Evolutionary conservation across 371 early-diverging fungal genomes (phyloP).

Genomic region (Haplosporangium sp.): DNA sequence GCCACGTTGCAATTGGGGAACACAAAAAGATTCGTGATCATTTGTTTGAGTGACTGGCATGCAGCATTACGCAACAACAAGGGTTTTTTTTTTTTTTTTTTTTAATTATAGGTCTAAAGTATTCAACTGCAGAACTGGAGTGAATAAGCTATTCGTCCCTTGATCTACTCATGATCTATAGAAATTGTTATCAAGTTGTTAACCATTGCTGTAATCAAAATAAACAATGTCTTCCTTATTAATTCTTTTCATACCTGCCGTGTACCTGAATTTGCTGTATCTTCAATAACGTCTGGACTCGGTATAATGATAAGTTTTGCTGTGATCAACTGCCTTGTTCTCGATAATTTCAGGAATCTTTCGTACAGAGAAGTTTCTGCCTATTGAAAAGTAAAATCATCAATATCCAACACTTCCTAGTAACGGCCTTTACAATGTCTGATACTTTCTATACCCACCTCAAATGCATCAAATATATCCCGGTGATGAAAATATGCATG

Average conservation of each 20-base stretch:
- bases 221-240: too few species aligned
- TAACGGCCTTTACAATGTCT: too few species aligned
- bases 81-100: neutral
- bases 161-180: constrained; percentile 41
- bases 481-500: constrained; percentile 95
- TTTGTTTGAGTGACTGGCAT: neutral
- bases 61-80: too few species aligned
- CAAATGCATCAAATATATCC: constrained; percentile 87
- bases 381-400: constrained; percentile 46
- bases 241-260: constrained; percentile 28
- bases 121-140: neutral
- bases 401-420: neutral
- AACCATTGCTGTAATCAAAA: too few species aligned
- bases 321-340: constrained; percentile 72
- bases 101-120: too few species aligned
- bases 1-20: neutral
- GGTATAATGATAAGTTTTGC: constrained; percentile 77
- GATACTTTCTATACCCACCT: constrained; percentile 51
- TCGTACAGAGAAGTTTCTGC: constrained; percentile 83
- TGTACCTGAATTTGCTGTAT: constrained; percentile 9
- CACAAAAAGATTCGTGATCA: constrained; percentile 1
- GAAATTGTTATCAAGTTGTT: too few species aligned
- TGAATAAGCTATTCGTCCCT: constrained; percentile 22
- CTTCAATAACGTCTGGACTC: constrained; percentile 26
- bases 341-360: constrained; percentile 79